Evolutionary conservation across 2,329 filamentous ascomycete species (phyloP), one percentile per base, ranked within the genome.

Genomic region (Aspergillus arachidicola): DNA sequence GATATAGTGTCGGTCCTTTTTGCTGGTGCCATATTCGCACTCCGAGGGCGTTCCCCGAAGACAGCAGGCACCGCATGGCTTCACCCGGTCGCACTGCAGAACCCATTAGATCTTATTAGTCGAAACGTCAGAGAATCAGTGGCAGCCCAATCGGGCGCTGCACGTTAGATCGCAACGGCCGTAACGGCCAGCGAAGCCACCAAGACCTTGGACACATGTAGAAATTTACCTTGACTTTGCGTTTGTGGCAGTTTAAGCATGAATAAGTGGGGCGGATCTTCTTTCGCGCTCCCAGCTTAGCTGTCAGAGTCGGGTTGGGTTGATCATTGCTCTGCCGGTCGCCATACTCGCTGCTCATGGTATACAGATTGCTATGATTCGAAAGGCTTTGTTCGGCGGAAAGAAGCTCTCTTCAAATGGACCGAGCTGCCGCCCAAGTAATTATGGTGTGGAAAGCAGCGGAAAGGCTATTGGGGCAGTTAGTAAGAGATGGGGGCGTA

Each of bases 161-260:
- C 36, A 11, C 10, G 41, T 38, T 12, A 12, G 6, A 23, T 55
- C 14, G n/a, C 32, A 36, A 55, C 21, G 19, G 28, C 23, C 19
- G 10, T 14, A 34, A 58, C n/a, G 56, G 14, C 28, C 26, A 58
- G 43, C 21, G 51, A 50, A 41, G 14, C 26, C 12, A 41, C 38
- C 12, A 54, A 50, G 16, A 38, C 34, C 28, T 12, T 23, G 60
- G 11, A 11, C 32, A 51, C 41, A 16, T 12, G 21, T 12, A 21
- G 32, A 34, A 36, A 62, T 16, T 28, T 69, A 75, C 73, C 70
- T 75, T 75, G n/a, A 75, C 72, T 68, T 75, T 75, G 58, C 73
- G 72, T 65, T 71, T 74, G 57, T 73, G 71, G 60, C 72, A 75
- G 43, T 66, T 71, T 32, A 74, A 64, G 57, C 73, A 75, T 16